Evolutionary conservation across 352 stramenopile genomes (phyloP).

Genomic region (Sclerospora graminicola): DNA sequence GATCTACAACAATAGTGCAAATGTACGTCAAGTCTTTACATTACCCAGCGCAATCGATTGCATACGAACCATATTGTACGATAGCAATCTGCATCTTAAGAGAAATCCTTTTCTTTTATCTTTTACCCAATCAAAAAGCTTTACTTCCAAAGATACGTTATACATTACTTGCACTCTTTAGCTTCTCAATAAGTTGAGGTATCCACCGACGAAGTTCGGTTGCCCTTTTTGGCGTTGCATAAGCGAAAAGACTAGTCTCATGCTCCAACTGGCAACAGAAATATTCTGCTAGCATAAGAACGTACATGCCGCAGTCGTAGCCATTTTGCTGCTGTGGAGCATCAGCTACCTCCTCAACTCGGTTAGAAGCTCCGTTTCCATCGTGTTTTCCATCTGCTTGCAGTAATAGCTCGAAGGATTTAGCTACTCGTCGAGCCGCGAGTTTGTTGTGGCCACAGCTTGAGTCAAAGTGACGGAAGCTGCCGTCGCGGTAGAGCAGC

Average conservation of each 20-base stretch:
- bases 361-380: constrained; percentile 1
- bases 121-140: constrained; percentile 13
- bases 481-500: constrained; percentile 29
- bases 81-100: constrained; percentile 53
- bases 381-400: constrained; percentile 4
- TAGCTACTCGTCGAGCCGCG: constrained; percentile 30
- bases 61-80: constrained; percentile 57
- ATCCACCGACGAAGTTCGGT: constrained; percentile 40
- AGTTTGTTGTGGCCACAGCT: constrained; percentile 47
- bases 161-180: constrained; percentile 7
- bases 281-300: constrained; percentile 56
- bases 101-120: background rate
- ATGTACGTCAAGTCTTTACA: background rate
- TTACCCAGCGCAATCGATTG: background rate
- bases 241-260: constrained; percentile 19
- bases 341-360: constrained; percentile 24
- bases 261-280: constrained; percentile 21
- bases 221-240: constrained; percentile 40
- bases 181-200: constrained; percentile 24
- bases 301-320: constrained; percentile 78
- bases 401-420: constrained; percentile 36
- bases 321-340: constrained; percentile 65
- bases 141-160: background rate
- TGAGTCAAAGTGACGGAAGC: constrained; percentile 67
- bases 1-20: constrained; percentile 24